These are phyloP conservation scores for Vitis rupestris DNA, from an alignment of 164 flowering plant species.

Conservation along the genomic window DNA sequence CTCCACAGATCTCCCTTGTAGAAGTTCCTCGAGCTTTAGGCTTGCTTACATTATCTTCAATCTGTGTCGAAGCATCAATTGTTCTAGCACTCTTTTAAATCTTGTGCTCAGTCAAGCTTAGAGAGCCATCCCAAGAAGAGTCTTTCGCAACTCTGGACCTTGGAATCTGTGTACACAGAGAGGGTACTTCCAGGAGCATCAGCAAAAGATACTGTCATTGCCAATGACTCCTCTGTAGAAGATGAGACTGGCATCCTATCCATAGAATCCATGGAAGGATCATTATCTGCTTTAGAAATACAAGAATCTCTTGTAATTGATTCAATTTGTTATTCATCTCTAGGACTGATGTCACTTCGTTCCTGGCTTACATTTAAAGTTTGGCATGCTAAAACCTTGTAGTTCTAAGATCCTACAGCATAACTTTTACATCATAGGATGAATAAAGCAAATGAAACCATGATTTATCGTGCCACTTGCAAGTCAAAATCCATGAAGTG, in stretches of 20 bases:
- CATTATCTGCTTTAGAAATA: conserved; percentile 21
- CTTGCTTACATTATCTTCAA: conserved; percentile 48
- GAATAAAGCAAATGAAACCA: too few relatives aligned
- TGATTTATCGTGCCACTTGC: too few relatives aligned
- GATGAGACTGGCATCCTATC: conserved; percentile 20
- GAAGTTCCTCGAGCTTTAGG: conserved; percentile 52
- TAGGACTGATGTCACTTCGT: conserved; percentile 23
- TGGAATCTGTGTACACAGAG: conserved; percentile 19
- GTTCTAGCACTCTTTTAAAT: conserved; percentile 50
- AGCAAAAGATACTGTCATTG: conserved; percentile 14
- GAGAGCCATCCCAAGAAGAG: conserved; percentile 45
- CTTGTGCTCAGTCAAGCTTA: conserved; percentile 72
- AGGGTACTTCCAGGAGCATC: conserved; percentile 23
- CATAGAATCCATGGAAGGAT: conserved; percentile 22
- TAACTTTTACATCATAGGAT: conserved; percentile 6
- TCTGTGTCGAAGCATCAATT: conserved; percentile 86
- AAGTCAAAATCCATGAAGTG: too few relatives aligned
- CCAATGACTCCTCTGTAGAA: conserved; percentile 23
- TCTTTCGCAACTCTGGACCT: conserved; percentile 33
- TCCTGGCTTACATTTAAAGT: conserved; percentile 18
- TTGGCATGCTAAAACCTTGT: conserved; percentile 41
- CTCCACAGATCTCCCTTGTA: conserved; percentile 30
- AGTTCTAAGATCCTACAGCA: conserved; percentile 97
- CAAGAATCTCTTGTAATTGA: conserved; percentile 17
- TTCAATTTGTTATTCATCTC: conserved; percentile 26